These are phyloP conservation scores for Aspergillus coremiiformis DNA, from an alignment of 495 filamentous ascomycete species.

Conservation along the genomic window DNA sequence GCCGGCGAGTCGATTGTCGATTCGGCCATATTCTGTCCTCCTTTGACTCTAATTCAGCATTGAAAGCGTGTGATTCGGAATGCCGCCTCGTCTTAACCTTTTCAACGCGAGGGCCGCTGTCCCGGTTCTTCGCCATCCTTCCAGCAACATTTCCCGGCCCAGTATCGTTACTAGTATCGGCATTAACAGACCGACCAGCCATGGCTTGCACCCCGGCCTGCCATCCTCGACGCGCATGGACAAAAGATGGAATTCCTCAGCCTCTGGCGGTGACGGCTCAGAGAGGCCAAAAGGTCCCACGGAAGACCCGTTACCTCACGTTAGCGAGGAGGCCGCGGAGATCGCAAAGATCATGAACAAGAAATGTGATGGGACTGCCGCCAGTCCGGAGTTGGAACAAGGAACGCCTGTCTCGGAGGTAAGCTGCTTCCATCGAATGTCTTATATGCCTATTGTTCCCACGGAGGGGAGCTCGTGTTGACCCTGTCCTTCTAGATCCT, in stretches of 20 bases:
- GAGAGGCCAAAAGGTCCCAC: constrained; percentile 42
- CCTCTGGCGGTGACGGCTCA: constrained; percentile 31
- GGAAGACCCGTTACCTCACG: constrained; percentile 49
- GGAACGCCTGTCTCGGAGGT: constrained; percentile 62
- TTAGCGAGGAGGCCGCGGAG: constrained; percentile 58
- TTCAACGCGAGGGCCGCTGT: constrained; percentile 32
- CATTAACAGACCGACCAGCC: constrained; percentile 14
- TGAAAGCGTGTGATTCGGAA: constrained; percentile 13
- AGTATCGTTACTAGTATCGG: constrained; percentile 18
- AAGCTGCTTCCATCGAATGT: constrained; percentile 14
- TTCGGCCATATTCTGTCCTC: background rate
- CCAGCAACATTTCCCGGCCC: constrained; percentile 16
- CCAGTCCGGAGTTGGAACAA: constrained; percentile 57
- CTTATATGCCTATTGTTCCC: background rate
- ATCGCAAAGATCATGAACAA: constrained; percentile 46
- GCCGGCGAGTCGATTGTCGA: constrained; percentile 2
- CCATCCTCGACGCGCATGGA: constrained; percentile 14
- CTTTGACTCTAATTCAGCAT: background rate
- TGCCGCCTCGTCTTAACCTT: constrained; percentile 35
- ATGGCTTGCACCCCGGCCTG: constrained; percentile 6
- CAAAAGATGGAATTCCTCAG: constrained; percentile 36
- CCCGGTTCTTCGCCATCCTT: constrained; percentile 26
- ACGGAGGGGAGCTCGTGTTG: background rate
- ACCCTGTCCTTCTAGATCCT: constrained; percentile 47
- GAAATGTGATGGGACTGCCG: constrained; percentile 35